Conservation (phyloP, 495 filamentous ascomycete genomes). For the Lichenothelia convexa region DNA sequence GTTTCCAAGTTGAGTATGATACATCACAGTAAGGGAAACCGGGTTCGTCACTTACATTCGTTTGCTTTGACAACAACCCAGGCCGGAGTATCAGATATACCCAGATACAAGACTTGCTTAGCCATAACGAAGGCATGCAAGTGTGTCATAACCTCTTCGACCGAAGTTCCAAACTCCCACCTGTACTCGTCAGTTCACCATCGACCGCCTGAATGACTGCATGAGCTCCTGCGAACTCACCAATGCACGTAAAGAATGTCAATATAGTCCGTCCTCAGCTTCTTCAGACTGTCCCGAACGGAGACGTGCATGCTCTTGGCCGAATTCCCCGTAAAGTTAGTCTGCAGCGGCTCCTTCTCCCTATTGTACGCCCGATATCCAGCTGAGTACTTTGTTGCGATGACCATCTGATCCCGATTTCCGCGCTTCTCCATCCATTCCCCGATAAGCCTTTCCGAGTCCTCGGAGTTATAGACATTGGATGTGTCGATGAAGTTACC, state of each 20-base stretch:
- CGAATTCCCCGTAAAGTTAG: conserved; percentile 40
- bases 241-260: conserved; percentile 32
- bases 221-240: conserved; percentile 1
- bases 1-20: neutral
- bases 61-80: conserved; percentile 23
- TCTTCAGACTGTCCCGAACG: conserved; percentile 36
- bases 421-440: conserved; percentile 49
- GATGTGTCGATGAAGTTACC: neutral
- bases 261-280: conserved; percentile 46
- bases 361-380: conserved; percentile 7
- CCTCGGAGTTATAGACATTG: conserved; percentile 43
- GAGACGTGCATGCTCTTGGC: conserved; percentile 33
- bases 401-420: conserved; percentile 42
- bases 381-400: conserved; percentile 51
- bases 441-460: conserved; percentile 56
- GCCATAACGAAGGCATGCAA: conserved; percentile 18
- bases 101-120: conserved; percentile 24
- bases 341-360: conserved; percentile 6
- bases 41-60: conserved; percentile 7
- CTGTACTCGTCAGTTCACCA: neutral
- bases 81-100: conserved; percentile 23
- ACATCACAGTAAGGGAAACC: neutral
- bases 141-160: conserved; percentile 23
- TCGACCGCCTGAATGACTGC: neutral
- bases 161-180: conserved; percentile 22